Percentiles rank a stretch among this genome's conserved stretches.
Evolutionary conservation across 345 rosid genomes (phyloP).

Genomic region (Brassica nigra): DNA sequence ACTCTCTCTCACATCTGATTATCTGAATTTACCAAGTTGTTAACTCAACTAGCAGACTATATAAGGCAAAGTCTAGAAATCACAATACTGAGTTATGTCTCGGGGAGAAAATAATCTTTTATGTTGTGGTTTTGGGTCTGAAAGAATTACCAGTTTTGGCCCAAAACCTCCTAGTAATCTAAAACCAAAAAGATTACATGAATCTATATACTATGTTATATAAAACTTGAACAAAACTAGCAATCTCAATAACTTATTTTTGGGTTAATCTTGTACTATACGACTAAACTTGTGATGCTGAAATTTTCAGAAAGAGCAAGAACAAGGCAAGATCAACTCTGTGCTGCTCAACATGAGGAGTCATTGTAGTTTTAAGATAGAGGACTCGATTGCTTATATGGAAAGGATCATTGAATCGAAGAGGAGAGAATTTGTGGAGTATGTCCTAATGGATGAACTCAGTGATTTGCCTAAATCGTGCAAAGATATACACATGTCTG

Average conservation of each 20-base stretch:
- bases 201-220: neutral
- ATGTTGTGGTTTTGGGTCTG: neutral
- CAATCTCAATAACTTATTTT: neutral
- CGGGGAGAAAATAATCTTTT: neutral
- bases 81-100: neutral
- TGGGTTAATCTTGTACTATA: slow-evolving; percentile 1
- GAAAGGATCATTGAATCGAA: slow-evolving; percentile 37
- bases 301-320: slow-evolving; percentile 47
- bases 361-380: slow-evolving; percentile 32
- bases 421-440: slow-evolving; percentile 46
- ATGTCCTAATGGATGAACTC: slow-evolving; percentile 40
- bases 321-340: slow-evolving; percentile 50
- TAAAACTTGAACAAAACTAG: neutral
- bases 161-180: neutral
- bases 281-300: neutral
- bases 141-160: neutral
- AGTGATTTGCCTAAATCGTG: slow-evolving; percentile 40
- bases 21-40: neutral
- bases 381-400: slow-evolving; percentile 44
- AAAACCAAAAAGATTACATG: neutral
- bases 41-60: neutral
- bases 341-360: slow-evolving; percentile 46
- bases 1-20: neutral
- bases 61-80: neutral
- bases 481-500: slow-evolving; percentile 51